These are phyloP conservation scores for Fusarium albidum DNA, from an alignment of 2,329 filamentous ascomycete genomes.

Conservation along the genomic window DNA sequence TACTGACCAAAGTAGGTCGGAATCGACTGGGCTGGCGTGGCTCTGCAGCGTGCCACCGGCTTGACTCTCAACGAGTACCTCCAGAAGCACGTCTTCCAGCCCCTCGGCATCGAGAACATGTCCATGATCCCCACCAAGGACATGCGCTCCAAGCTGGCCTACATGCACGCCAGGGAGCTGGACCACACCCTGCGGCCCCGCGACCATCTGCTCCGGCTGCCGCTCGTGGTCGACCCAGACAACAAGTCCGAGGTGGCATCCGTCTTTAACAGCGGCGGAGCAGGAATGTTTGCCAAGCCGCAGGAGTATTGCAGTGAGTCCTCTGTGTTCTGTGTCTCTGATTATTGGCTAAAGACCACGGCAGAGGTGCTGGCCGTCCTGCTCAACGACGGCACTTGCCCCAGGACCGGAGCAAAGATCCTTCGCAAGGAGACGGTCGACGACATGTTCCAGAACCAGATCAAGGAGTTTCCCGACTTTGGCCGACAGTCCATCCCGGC, in stretches of 20 bases:
- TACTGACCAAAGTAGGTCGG: too few species aligned
- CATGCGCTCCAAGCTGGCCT: constrained; percentile 63
- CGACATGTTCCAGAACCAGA: constrained; percentile 71
- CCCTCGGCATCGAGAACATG: constrained; percentile 57
- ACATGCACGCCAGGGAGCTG: constrained; percentile 61
- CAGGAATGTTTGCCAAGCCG: constrained; percentile 66
- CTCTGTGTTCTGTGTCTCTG: not conserved
- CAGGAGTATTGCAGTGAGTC: constrained; percentile 66
- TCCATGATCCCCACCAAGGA: constrained; percentile 64
- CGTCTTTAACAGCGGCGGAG: constrained; percentile 68
- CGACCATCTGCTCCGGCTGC: constrained; percentile 60
- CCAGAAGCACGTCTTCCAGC: constrained; percentile 55
- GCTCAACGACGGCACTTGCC: constrained; percentile 70
- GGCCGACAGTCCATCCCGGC: constrained; percentile 53
- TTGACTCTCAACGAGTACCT: constrained; percentile 57
- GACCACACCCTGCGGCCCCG: constrained; percentile 51
- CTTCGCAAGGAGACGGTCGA: constrained; percentile 66
- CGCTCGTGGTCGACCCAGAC: constrained; percentile 50
- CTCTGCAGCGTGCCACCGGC: constrained; percentile 55
- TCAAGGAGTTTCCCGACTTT: constrained; percentile 63
- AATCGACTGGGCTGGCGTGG: constrained; percentile 63
- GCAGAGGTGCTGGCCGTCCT: constrained; percentile 67
- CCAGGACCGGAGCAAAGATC: constrained; percentile 62
- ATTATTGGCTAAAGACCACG: constrained; percentile 1
- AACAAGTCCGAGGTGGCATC: constrained; percentile 50